Percentiles rank a stretch among this genome's conserved stretches.
phyloP scores from a whole-genome alignment of 192 early-diverging fungal genomes.

The Gryganskiella cystojenkinii region DNA sequence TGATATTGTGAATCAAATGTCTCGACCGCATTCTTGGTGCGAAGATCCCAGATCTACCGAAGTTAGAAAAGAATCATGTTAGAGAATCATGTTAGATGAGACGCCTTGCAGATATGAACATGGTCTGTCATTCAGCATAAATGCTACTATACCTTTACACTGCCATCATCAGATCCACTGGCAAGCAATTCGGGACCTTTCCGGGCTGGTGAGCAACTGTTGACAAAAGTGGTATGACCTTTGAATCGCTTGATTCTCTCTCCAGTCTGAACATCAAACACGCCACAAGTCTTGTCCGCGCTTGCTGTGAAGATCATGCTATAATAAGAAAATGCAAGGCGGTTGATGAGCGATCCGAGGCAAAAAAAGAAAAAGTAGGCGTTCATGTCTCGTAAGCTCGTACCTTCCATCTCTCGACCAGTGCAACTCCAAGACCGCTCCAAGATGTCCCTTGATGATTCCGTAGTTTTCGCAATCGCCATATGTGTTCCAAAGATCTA shows the following conservation, averaged over 20 bases:
- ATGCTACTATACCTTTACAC: slow-evolving; percentile 63
- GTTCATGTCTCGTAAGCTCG: neutral
- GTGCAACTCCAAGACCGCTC: slow-evolving; percentile 86
- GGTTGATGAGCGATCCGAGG: too few relatives aligned
- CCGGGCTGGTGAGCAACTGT: slow-evolving; percentile 77
- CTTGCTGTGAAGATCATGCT: slow-evolving; percentile 86
- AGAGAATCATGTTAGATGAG: neutral
- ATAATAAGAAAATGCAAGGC: neutral
- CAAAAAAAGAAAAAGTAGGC: neutral
- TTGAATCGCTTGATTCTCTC: slow-evolving; percentile 83
- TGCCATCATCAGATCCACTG: slow-evolving; percentile 88
- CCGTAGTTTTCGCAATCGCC: slow-evolving; percentile 93
- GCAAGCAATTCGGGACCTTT: slow-evolving; percentile 82
- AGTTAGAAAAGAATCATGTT: neutral
- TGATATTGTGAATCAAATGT: slow-evolving; percentile 70
- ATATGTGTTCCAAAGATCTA: slow-evolving; percentile 93
- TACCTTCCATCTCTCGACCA: slow-evolving; percentile 89
- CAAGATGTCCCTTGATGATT: slow-evolving; percentile 86
- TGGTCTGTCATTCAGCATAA: slow-evolving; percentile 16
- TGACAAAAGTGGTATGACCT: slow-evolving; percentile 86
- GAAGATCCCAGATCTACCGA: slow-evolving; percentile 80
- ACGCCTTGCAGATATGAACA: neutral
- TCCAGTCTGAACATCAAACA: slow-evolving; percentile 89
- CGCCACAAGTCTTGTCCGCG: slow-evolving; percentile 79
- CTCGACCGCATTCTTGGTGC: slow-evolving; percentile 70